These are phyloP conservation scores for Globisporangium yorkense DNA, from an alignment of 352 stramenopile genomes.

Conservation along the genomic window DNA sequence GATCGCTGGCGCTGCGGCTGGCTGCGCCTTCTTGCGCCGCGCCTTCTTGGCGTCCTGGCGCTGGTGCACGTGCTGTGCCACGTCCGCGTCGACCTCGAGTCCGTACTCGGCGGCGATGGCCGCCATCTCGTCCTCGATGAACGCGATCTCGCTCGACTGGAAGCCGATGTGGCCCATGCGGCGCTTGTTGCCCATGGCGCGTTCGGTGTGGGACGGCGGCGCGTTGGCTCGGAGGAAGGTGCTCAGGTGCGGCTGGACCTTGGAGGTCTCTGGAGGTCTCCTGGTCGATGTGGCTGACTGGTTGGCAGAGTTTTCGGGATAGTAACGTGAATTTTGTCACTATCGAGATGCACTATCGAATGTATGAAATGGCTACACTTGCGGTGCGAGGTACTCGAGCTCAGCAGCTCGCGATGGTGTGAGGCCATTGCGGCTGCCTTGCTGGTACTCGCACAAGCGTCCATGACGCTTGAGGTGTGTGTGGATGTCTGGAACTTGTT, in stretches of 20 bases:
- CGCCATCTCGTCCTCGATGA: constrained; percentile 84
- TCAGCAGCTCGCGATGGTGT: not conserved
- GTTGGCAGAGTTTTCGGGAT: not conserved
- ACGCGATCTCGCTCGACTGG: constrained; percentile 68
- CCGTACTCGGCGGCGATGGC: constrained; percentile 75
- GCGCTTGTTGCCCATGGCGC: constrained; percentile 21
- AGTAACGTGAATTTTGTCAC: not conserved
- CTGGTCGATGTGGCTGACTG: not conserved
- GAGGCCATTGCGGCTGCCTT: not conserved
- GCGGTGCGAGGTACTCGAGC: not conserved
- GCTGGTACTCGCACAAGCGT: not conserved
- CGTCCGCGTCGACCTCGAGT: constrained; percentile 60
- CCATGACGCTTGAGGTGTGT: not conserved
- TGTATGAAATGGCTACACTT: not conserved
- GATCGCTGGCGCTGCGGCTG: constrained; percentile 1
- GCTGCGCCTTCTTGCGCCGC: constrained; percentile 31
- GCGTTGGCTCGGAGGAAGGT: no score
- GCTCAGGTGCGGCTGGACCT: no score
- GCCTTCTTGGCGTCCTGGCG: constrained; percentile 45
- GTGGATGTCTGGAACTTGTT: not conserved
- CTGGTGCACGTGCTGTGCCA: constrained; percentile 49
- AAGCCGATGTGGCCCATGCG: constrained; percentile 72
- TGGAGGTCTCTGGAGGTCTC: no score
- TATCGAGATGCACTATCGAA: not conserved
- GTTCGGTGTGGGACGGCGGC: not conserved